These are phyloP conservation scores for Blastocystis hominis DNA, from an alignment of 352 stramenopile genomes.

Conservation along the genomic window DNA sequence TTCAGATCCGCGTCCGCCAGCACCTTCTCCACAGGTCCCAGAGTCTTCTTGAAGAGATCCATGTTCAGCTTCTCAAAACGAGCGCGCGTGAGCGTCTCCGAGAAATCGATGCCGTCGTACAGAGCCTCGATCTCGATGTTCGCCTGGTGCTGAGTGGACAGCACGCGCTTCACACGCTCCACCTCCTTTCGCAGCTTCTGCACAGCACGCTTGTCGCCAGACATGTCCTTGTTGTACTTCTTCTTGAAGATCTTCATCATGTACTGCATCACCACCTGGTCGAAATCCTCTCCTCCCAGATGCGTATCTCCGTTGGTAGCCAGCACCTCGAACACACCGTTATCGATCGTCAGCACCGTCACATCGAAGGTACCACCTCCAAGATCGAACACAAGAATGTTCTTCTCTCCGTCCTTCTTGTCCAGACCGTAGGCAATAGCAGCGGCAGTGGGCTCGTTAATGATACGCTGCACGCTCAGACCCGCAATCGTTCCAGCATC, in stretches of 20 bases:
- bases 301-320: conserved; percentile 98
- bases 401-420: conserved; percentile 81
- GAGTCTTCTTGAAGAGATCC: conserved; percentile 97
- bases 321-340: conserved; percentile 95
- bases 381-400: conserved; percentile 93
- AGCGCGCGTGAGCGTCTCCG: conserved; percentile 79
- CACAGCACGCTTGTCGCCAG: conserved; percentile 82
- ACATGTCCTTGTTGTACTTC: conserved; percentile 85
- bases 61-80: conserved; percentile 98
- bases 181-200: conserved; percentile 92
- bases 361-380: conserved; percentile 95
- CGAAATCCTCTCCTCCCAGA: conserved; percentile 97
- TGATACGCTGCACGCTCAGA: conserved; percentile 93
- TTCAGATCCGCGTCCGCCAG: conserved; percentile 86
- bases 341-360: conserved; percentile 93
- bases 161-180: conserved; percentile 92
- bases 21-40: conserved; percentile 84
- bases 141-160: conserved; percentile 86
- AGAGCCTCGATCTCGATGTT: conserved; percentile 93
- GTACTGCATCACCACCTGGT: conserved; percentile 97
- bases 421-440: conserved; percentile 95
- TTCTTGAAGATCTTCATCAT: conserved; percentile 99
- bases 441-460: conserved; percentile 89
- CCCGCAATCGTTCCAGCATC: conserved; percentile 95
- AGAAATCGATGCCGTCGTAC: conserved; percentile 89